Percentiles rank a stretch among this genome's conserved stretches.
phyloP scores from a whole-genome alignment of 1,284 basidiomycete species.

The Pisolithus thermaeus region DNA sequence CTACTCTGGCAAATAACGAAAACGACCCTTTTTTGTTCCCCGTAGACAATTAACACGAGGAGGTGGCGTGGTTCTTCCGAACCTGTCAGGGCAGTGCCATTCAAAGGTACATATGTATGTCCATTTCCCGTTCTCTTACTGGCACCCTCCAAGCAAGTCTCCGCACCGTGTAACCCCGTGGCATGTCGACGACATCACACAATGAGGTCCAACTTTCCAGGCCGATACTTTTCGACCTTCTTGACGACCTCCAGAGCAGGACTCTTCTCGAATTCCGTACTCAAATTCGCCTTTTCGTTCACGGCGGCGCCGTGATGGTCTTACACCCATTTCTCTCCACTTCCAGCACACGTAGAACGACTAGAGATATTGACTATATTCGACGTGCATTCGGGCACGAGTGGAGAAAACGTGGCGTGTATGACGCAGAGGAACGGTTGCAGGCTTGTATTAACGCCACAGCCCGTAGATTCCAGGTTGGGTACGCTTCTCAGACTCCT shows the following conservation, averaged over 20 bases:
- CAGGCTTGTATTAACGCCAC: conserved; percentile 51
- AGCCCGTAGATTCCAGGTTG: conserved; percentile 43
- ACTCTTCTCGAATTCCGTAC: conserved; percentile 38
- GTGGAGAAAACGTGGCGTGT: conserved; percentile 40
- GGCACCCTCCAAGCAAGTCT: too few relatives aligned
- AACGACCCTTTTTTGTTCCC: too few relatives aligned
- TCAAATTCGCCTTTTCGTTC: conserved; percentile 53
- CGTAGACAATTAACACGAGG: too few relatives aligned
- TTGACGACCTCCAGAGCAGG: conserved; percentile 46
- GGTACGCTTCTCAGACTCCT: conserved; percentile 23
- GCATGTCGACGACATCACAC: conserved; percentile 11
- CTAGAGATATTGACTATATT: conserved; percentile 62
- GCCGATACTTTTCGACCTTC: conserved; percentile 35
- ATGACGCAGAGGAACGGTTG: conserved; percentile 46
- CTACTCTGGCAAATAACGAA: too few relatives aligned
- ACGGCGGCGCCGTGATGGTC: conserved; percentile 67
- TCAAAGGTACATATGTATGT: too few relatives aligned
- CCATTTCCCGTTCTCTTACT: too few relatives aligned
- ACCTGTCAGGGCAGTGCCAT: too few relatives aligned
- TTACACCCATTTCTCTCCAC: conserved; percentile 43
- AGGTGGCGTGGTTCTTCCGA: too few relatives aligned
- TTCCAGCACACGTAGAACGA: conserved; percentile 42
- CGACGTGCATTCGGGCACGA: conserved; percentile 52
- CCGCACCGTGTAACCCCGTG: too few relatives aligned
- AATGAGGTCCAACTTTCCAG: conserved; percentile 35